Conservation (phyloP, 441 rosid genomes). For the Brassica balearica region DNA sequence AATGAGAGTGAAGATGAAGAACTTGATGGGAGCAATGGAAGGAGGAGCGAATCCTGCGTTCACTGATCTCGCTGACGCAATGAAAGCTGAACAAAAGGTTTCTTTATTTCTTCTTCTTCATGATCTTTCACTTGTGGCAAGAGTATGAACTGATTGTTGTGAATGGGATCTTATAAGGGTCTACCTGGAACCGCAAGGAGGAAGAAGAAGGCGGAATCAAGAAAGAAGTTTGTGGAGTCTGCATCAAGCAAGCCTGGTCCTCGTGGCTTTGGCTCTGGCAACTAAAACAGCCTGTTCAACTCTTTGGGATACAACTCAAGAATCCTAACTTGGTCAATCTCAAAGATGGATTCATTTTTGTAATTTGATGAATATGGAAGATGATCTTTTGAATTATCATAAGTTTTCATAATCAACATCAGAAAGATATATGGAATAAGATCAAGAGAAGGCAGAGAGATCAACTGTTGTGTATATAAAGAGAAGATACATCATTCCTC, state of each 20-base stretch:
- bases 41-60: slow-evolving; percentile 94
- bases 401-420: not conserved
- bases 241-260: slow-evolving; percentile 73
- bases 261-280: slow-evolving; percentile 78
- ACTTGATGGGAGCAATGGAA: slow-evolving; percentile 92
- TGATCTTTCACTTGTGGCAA: slow-evolving; percentile 3
- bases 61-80: slow-evolving; percentile 82
- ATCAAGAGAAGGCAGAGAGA: slow-evolving; percentile 17
- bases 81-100: slow-evolving; percentile 90
- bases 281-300: slow-evolving; percentile 35
- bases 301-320: not conserved
- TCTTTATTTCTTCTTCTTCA: slow-evolving; percentile 12
- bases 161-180: slow-evolving; percentile 53
- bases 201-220: slow-evolving; percentile 69
- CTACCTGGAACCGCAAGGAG: slow-evolving; percentile 94
- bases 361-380: not conserved
- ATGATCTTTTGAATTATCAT: not conserved
- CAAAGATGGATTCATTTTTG: not conserved
- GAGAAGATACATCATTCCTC: slow-evolving; percentile 19
- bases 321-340: not conserved
- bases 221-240: slow-evolving; percentile 65
- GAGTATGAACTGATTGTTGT: slow-evolving; percentile 31
- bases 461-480: slow-evolving; percentile 28
- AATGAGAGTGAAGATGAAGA: slow-evolving; percentile 98
- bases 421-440: slow-evolving; percentile 27